phyloP scores from a whole-genome alignment of 1,284 basidiomycete species.

The Caloboletus firmus region DNA sequence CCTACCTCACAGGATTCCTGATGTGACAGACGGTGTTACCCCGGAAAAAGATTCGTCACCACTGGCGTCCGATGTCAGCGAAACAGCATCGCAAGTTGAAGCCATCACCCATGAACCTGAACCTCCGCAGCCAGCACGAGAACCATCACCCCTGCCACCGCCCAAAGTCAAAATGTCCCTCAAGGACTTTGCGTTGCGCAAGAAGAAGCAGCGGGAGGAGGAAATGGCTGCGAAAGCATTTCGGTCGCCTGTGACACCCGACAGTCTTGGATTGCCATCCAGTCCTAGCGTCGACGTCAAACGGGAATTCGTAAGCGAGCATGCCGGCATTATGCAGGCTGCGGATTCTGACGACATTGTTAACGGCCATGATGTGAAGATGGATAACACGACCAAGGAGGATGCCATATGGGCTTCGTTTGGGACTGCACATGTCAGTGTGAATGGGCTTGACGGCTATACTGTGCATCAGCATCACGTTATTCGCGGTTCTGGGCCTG shows the following conservation, averaged over 20 bases:
- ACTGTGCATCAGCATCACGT: not conserved
- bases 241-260: conserved; percentile 24
- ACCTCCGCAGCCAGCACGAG: conserved; percentile 9
- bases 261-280: conserved; percentile 11
- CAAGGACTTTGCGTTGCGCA: conserved; percentile 49
- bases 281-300: conserved; percentile 26
- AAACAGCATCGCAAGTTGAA: conserved; percentile 7
- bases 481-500: not conserved
- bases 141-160: conserved; percentile 26
- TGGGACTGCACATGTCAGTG: not conserved
- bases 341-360: not conserved
- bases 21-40: not conserved
- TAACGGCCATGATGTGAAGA: conserved; percentile 13
- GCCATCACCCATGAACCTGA: conserved; percentile 10
- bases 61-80: conserved; percentile 1
- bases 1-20: not conserved
- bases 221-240: conserved; percentile 34
- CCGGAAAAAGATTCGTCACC: not conserved
- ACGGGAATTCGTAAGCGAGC: conserved; percentile 14
- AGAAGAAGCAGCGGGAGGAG: conserved; percentile 46
- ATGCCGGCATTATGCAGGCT: not conserved
- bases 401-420: not conserved
- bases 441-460: conserved; percentile 2
- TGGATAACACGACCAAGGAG: conserved; percentile 4
- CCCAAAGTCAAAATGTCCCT: conserved; percentile 52